phyloP scores from a whole-genome alignment of 2,329 filamentous ascomycete species.

The Colletotrichum lindemuthianum region DNA sequence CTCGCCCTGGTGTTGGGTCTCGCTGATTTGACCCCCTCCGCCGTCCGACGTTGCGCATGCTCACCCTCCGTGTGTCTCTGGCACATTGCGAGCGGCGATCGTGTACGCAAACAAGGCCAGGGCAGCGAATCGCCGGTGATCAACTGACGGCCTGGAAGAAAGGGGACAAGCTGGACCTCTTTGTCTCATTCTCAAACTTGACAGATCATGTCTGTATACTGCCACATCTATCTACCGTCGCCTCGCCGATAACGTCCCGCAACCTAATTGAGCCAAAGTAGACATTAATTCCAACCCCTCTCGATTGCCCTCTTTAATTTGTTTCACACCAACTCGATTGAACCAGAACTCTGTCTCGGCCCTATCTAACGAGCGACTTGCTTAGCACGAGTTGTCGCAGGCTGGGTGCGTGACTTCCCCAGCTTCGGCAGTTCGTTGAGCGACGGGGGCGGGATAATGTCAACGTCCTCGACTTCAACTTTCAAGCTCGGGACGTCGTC shows the following conservation, averaged over 20 bases:
- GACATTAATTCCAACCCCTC: too few species aligned
- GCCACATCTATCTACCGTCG: background rate
- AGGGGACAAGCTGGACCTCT: background rate
- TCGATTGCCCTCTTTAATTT: background rate
- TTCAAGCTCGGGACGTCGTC: conserved; percentile 47
- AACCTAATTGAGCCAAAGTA: too few species aligned
- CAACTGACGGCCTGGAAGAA: background rate
- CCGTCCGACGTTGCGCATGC: conserved; percentile 25
- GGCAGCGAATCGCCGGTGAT: background rate
- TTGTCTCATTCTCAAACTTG: conserved; percentile 18
- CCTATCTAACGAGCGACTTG: background rate
- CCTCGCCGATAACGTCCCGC: background rate
- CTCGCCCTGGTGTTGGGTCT: conserved; percentile 31
- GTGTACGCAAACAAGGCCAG: background rate
- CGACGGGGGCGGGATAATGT: conserved; percentile 40
- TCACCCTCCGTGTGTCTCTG: conserved; percentile 16
- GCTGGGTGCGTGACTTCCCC: conserved; percentile 29
- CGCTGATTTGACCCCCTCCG: background rate
- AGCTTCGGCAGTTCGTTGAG: conserved; percentile 44
- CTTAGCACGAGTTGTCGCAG: conserved; percentile 9
- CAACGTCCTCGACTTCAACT: conserved; percentile 48
- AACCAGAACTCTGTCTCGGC: background rate
- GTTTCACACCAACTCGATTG: too few species aligned
- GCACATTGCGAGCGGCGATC: background rate
- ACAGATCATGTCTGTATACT: conserved; percentile 4